Percentiles rank a stretch among this genome's conserved stretches.
phyloP scores from a whole-genome alignment of 2,329 filamentous ascomycete species.

The Septoria petroselini region DNA sequence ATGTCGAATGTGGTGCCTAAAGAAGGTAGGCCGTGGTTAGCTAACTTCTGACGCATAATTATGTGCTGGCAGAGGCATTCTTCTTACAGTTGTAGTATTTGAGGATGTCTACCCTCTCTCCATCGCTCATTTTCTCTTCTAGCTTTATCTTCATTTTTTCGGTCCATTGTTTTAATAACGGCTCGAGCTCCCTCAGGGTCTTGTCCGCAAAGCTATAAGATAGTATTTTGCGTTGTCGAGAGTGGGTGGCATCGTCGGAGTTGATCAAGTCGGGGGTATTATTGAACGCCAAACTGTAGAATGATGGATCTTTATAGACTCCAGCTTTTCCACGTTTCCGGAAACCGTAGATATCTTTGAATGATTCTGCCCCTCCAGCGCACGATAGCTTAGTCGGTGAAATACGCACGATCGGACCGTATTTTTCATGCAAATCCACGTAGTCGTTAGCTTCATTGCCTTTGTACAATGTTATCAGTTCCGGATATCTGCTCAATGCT shows the following conservation, averaged over 20 bases:
- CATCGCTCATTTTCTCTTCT: slow-evolving; percentile 19
- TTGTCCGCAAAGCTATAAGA: slow-evolving; percentile 34
- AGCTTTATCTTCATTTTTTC: slow-evolving; percentile 30
- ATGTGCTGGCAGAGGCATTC: not conserved
- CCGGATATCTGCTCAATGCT: slow-evolving; percentile 26
- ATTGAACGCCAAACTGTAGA: slow-evolving; percentile 28
- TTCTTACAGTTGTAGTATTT: slow-evolving; percentile 34
- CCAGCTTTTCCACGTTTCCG: slow-evolving; percentile 21
- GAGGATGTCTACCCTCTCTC: slow-evolving; percentile 31
- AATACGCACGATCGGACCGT: slow-evolving; percentile 42
- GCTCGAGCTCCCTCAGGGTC: slow-evolving; percentile 34
- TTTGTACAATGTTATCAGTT: slow-evolving; percentile 15
- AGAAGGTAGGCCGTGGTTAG: not conserved
- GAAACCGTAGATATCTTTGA: slow-evolving; percentile 34
- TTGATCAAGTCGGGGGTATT: slow-evolving; percentile 25
- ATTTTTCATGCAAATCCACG: slow-evolving; percentile 36
- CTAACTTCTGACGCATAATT: not conserved
- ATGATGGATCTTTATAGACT: slow-evolving; percentile 26
- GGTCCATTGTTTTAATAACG: slow-evolving; percentile 32
- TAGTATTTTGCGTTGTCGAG: slow-evolving; percentile 30
- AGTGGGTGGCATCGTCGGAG: slow-evolving; percentile 31
- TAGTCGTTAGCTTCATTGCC: slow-evolving; percentile 23
- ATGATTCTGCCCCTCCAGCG: slow-evolving; percentile 28
- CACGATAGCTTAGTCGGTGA: slow-evolving; percentile 42
- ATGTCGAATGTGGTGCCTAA: slow-evolving; percentile 28